Percentiles rank a stretch among this genome's conserved stretches.
Conservation (phyloP, 495 filamentous ascomycete genomes). For the Immersiella caudata region DNA sequence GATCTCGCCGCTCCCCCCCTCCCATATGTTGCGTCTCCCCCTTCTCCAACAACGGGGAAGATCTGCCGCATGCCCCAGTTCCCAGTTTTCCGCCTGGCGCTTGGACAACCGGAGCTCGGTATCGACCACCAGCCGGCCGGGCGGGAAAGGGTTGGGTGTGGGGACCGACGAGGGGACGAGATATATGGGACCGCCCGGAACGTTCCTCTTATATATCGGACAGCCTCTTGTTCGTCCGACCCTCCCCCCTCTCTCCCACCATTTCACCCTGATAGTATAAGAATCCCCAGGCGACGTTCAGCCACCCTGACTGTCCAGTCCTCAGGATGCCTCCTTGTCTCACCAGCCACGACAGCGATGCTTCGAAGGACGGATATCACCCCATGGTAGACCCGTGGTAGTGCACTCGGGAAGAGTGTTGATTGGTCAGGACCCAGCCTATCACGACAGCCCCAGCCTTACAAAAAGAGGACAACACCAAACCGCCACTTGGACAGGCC, state of each 20-base stretch:
- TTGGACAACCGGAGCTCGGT: slow-evolving; percentile 14
- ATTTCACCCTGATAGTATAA: neutral
- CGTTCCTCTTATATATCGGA: neutral
- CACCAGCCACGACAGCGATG: slow-evolving; percentile 1
- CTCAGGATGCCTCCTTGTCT: neutral
- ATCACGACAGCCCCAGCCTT: neutral
- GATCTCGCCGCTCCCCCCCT: neutral
- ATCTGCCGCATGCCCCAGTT: slow-evolving; percentile 16
- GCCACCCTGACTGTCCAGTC: neutral
- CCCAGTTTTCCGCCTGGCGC: neutral
- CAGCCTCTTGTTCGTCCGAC: neutral
- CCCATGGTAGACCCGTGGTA: neutral
- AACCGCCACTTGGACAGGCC: neutral
- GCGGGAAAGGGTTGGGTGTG: neutral
- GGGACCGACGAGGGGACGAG: neutral
- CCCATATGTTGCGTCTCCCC: neutral
- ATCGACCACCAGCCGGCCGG: slow-evolving; percentile 3
- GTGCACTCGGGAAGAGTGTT: neutral
- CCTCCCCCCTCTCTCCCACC: neutral
- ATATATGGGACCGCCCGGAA: neutral
- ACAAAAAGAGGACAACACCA: neutral
- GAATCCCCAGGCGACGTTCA: neutral
- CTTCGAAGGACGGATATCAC: neutral
- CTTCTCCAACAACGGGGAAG: slow-evolving; percentile 17
- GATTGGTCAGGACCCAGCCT: neutral